Conservation (phyloP, 2,329 filamentous ascomycete genomes). For the Colletotrichum cereale region DNA sequence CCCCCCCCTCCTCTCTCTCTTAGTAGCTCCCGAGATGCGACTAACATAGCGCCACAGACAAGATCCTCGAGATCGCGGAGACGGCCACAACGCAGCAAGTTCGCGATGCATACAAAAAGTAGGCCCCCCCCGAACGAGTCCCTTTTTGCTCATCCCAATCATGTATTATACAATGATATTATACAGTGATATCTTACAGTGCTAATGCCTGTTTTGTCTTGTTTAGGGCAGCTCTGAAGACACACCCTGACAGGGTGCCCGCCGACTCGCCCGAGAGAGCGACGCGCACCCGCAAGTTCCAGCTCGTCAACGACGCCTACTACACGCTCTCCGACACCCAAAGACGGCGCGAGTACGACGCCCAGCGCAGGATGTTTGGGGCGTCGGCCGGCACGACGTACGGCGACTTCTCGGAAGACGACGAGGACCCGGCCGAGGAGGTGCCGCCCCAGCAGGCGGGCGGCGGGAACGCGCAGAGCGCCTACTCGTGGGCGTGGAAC, state of each 20-base stretch:
- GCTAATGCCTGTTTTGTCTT: conserved; percentile 39
- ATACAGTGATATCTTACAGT: too few relatives aligned
- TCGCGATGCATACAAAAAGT: conserved; percentile 95
- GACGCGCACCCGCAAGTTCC: conserved; percentile 86
- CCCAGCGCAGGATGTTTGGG: conserved; percentile 72
- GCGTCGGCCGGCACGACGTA: conserved; percentile 50
- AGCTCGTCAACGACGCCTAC: conserved; percentile 93
- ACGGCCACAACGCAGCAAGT: conserved; percentile 86
- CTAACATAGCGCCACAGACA: conserved; percentile 65
- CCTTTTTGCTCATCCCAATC: too few relatives aligned
- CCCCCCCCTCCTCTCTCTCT: conserved; percentile 17
- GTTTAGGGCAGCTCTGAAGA: conserved; percentile 85
- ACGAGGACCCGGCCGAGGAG: conserved; percentile 49
- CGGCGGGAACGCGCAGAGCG: conserved; percentile 51
- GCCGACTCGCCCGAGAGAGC: conserved; percentile 85
- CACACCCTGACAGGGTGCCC: conserved; percentile 92
- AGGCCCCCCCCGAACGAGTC: conserved; percentile 26
- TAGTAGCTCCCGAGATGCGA: not conserved
- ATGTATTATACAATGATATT: too few relatives aligned
- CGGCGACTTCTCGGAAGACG: conserved; percentile 52
- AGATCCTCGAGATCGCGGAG: conserved; percentile 78
- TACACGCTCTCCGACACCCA: conserved; percentile 86
- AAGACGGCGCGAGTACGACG: conserved; percentile 87
- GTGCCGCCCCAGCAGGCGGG: conserved; percentile 43
- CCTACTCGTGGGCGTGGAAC: conserved; percentile 84